phyloP scores from a whole-genome alignment of 2,329 filamentous ascomycete species.

The Pseudogymnoascus sp. region DNA sequence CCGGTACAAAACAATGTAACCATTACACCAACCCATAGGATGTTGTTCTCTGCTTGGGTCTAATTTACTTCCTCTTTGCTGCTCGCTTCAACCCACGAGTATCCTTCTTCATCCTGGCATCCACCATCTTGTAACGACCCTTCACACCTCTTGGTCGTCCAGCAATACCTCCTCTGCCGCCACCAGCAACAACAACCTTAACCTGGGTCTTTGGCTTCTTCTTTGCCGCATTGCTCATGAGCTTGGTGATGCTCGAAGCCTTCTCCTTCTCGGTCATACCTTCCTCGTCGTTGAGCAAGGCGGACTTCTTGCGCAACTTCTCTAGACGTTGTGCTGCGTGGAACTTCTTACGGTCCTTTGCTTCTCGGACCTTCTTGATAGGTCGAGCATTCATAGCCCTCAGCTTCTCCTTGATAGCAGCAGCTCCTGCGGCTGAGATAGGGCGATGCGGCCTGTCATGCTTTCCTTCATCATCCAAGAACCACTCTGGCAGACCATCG shows the following conservation, averaged over 20 bases:
- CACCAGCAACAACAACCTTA: constrained; percentile 82
- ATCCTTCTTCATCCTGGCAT: constrained; percentile 94
- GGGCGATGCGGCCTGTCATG: constrained; percentile 83
- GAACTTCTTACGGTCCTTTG: constrained; percentile 94
- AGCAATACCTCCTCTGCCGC: constrained; percentile 75
- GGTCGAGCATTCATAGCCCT: constrained; percentile 89
- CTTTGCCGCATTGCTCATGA: constrained; percentile 76
- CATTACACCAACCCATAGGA: neutral
- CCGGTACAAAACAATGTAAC: constrained; percentile 3
- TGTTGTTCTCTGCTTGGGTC: neutral
- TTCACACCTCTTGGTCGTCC: constrained; percentile 87
- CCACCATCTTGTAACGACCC: constrained; percentile 96
- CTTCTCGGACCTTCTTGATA: constrained; percentile 98
- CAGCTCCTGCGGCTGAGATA: constrained; percentile 83
- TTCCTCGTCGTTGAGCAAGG: constrained; percentile 80
- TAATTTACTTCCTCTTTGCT: constrained; percentile 61
- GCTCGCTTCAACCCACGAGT: constrained; percentile 76
- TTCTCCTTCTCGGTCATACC: constrained; percentile 95
- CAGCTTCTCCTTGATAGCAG: constrained; percentile 89
- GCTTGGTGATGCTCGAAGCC: constrained; percentile 70
- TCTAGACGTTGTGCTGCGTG: constrained; percentile 86
- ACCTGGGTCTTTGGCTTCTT: constrained; percentile 81
- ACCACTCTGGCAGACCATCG: constrained; percentile 95
- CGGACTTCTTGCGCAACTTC: constrained; percentile 96
- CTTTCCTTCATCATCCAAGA: constrained; percentile 81